A percentile compares a stretch with the other conserved stretches of the same genome.
These are phyloP conservation scores for Phytophthora cajani DNA, from an alignment of 352 stramenopile species.

Conservation along the genomic window DNA sequence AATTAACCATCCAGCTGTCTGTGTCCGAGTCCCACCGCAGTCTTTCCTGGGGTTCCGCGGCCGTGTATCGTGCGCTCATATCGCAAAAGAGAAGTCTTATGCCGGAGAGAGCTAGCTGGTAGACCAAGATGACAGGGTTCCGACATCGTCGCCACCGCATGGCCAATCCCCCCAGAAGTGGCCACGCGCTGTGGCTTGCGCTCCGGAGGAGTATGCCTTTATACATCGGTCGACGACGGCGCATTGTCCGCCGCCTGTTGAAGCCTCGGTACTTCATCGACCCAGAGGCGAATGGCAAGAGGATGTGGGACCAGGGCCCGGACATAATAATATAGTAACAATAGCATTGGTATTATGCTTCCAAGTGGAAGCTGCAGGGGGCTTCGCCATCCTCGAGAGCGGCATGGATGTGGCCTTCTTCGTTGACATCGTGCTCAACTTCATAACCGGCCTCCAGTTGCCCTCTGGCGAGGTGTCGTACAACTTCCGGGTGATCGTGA, in stretches of 20 bases:
- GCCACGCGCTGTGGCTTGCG: conserved; percentile 52
- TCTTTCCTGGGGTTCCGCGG: conserved; percentile 4
- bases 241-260: conserved; percentile 21
- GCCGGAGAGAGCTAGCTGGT: conserved; percentile 6
- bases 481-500: conserved; percentile 49
- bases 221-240: conserved; percentile 52
- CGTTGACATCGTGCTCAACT: conserved; percentile 83
- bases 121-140: conserved; percentile 30
- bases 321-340: too few species aligned
- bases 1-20: conserved; percentile 20
- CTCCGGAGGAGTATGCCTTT: conserved; percentile 63
- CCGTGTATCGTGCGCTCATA: conserved; percentile 6
- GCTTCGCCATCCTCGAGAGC: conserved; percentile 56
- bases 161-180: conserved; percentile 42
- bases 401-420: conserved; percentile 75
- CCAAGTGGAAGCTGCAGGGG: conserved; percentile 57
- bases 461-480: conserved; percentile 72
- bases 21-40: conserved; percentile 20
- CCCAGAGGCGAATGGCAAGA: conserved; percentile 61
- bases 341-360: too few species aligned
- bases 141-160: conserved; percentile 24
- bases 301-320: too few species aligned
- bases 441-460: conserved; percentile 76
- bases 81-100: conserved; percentile 18
- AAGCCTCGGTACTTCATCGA: conserved; percentile 68